Percentiles rank a stretch among this genome's conserved stretches.
These are phyloP conservation scores for Tilletia setariae DNA, from an alignment of 1,284 basidiomycete genomes.

Conservation along the genomic window DNA sequence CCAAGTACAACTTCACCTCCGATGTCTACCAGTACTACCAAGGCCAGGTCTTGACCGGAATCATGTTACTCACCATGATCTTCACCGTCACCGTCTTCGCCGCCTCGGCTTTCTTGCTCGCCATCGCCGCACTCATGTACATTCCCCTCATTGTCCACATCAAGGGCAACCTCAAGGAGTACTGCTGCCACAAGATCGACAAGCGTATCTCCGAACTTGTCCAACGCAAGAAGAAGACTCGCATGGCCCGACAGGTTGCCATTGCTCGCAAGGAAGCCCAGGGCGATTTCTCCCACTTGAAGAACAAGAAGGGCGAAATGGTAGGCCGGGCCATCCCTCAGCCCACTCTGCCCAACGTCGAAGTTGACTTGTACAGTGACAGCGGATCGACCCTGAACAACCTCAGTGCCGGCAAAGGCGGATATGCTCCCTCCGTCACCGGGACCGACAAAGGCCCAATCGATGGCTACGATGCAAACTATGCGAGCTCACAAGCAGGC, in stretches of 20 bases:
- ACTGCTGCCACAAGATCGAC: constrained; percentile 97
- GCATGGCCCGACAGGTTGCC: constrained; percentile 74
- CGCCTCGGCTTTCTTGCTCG: constrained; percentile 75
- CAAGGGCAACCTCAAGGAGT: constrained; percentile 91
- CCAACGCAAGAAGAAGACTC: constrained; percentile 82
- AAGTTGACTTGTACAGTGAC: constrained; percentile 67
- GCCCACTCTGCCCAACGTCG: constrained; percentile 88
- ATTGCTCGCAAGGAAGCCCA: constrained; percentile 84
- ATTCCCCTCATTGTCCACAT: constrained; percentile 90
- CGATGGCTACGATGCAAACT: not conserved
- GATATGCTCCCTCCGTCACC: constrained; percentile 20
- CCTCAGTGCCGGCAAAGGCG: constrained; percentile 16
- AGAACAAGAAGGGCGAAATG: constrained; percentile 86
- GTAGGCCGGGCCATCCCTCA: constrained; percentile 80
- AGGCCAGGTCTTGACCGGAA: constrained; percentile 68
- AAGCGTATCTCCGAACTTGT: constrained; percentile 91
- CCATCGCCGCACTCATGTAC: constrained; percentile 81
- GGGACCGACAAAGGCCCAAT: constrained; percentile 2
- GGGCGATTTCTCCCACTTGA: constrained; percentile 83
- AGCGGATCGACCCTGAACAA: constrained; percentile 24
- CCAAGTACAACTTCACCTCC: constrained; percentile 67
- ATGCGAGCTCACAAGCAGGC: not conserved
- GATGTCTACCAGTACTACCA: constrained; percentile 66
- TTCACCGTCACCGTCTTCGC: constrained; percentile 85
- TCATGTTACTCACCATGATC: constrained; percentile 79